phyloP scores from a whole-genome alignment of 768 basidiomycete genomes.

The Kwoniella sp. region DNA sequence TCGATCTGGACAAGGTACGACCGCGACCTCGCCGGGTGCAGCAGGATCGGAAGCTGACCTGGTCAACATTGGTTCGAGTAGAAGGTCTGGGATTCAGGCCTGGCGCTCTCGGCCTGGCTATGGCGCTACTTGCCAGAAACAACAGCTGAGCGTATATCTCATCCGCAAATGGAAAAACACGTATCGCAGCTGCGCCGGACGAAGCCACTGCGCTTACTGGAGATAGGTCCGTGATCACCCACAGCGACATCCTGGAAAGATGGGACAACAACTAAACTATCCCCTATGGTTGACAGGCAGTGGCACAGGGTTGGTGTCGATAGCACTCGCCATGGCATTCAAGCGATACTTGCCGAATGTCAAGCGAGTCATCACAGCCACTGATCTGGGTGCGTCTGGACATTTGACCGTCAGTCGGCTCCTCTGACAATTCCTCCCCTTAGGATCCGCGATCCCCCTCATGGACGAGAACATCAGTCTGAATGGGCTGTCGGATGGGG shows the following conservation, averaged over 20 bases:
- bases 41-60: background rate
- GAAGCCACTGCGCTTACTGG: constrained; percentile 56
- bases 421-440: too few species aligned
- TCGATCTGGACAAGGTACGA: constrained; percentile 86
- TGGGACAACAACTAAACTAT: too few species aligned
- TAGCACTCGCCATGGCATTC: constrained; percentile 58
- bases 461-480: constrained; percentile 64
- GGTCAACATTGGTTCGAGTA: constrained; percentile 47
- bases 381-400: constrained; percentile 64
- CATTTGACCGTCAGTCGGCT: too few species aligned
- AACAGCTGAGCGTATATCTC: background rate
- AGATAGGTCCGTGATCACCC: constrained; percentile 68
- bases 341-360: constrained; percentile 13
- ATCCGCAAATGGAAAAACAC: background rate
- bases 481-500: constrained; percentile 45
- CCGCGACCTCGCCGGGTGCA: background rate
- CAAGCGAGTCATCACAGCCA: constrained; percentile 55
- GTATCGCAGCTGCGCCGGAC: constrained; percentile 7
- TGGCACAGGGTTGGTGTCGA: constrained; percentile 76
- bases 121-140: constrained; percentile 13
- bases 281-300: constrained; percentile 62
- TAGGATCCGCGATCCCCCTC: constrained; percentile 78
- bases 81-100: constrained; percentile 97
- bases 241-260: too few species aligned
- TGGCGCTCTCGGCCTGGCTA: constrained; percentile 79